These are phyloP conservation scores for Neolecta irregularis DNA, from an alignment of 1,139 yeast genomes.

Conservation along the genomic window DNA sequence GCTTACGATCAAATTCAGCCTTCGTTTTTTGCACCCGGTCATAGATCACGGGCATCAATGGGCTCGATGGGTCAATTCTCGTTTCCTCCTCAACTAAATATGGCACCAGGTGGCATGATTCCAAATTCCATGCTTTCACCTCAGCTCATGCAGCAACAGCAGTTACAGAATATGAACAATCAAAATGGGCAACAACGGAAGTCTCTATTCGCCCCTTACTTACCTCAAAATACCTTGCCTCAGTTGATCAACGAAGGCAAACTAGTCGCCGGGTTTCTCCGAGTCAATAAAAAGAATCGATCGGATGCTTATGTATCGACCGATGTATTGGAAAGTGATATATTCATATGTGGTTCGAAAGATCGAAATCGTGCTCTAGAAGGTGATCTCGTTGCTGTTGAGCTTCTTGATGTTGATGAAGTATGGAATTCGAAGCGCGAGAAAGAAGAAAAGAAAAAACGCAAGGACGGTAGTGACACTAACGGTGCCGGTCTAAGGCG, in stretches of 20 bases:
- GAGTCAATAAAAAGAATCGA: conserved; percentile 90
- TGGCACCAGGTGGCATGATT: conserved; percentile 19
- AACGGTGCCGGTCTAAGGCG: conserved; percentile 39
- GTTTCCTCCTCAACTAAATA: conserved; percentile 17
- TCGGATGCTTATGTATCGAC: conserved; percentile 96
- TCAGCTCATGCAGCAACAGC: conserved; percentile 20
- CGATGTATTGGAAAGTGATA: conserved; percentile 86
- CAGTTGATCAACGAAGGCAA: conserved; percentile 79
- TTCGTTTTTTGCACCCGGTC: conserved; percentile 55
- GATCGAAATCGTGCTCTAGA: conserved; percentile 95
- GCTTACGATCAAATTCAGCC: conserved; percentile 17
- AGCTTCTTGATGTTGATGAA: conserved; percentile 83
- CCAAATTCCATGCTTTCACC: conserved; percentile 17
- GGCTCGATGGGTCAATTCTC: conserved; percentile 10
- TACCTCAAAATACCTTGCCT: conserved; percentile 86
- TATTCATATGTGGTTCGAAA: conserved; percentile 95
- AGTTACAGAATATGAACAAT: conserved; percentile 24
- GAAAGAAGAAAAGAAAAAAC: conserved; percentile 90
- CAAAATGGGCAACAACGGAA: conserved; percentile 37
- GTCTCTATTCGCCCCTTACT: conserved; percentile 85
- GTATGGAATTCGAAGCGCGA: conserved; percentile 95
- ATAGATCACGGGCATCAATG: conserved; percentile 56
- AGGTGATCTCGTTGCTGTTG: conserved; percentile 93
- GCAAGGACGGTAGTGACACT: conserved; percentile 47
- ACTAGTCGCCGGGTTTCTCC: conserved; percentile 75